phyloP scores from a whole-genome alignment of 1,284 basidiomycete species.

The Microbotryum lychnidis-dioicae region DNA sequence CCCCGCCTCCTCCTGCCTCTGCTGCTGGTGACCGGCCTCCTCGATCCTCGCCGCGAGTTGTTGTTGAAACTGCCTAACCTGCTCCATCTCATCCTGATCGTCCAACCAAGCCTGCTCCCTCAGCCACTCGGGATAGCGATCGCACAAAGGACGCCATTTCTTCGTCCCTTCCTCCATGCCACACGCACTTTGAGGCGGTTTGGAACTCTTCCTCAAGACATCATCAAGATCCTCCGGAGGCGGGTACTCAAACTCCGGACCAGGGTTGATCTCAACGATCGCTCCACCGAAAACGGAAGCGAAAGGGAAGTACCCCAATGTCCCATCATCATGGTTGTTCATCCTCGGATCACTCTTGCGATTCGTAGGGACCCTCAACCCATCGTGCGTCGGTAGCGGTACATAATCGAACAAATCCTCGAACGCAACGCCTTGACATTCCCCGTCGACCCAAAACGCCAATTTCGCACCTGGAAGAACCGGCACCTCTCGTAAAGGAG shows the following conservation, averaged over 20 bases:
- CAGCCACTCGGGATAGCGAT: conserved; percentile 70
- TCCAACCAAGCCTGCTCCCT: conserved; percentile 66
- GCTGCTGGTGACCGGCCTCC: neutral
- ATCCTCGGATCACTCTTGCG: conserved; percentile 34
- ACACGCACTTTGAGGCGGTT: neutral
- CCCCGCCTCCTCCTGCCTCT: neutral
- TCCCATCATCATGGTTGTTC: conserved; percentile 87
- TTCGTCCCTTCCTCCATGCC: neutral
- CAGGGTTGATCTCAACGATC: conserved; percentile 73
- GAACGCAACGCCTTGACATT: conserved; percentile 77
- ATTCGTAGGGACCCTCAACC: neutral
- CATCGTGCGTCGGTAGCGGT: conserved; percentile 55
- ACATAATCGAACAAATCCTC: conserved; percentile 82
- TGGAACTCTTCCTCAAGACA: neutral
- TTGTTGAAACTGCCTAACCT: neutral
- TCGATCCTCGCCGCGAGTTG: neutral
- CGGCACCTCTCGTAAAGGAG: conserved; percentile 58
- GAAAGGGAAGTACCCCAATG: conserved; percentile 90
- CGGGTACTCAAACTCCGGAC: conserved; percentile 71
- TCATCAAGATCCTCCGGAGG: conserved; percentile 44
- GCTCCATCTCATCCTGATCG: conserved; percentile 25
- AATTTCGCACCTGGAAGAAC: conserved; percentile 64
- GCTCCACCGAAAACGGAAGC: conserved; percentile 89
- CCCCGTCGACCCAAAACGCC: conserved; percentile 87
- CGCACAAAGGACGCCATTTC: conserved; percentile 63